Percentiles rank a stretch among this genome's conserved stretches.
phyloP scores from a whole-genome alignment of 2,329 filamentous ascomycete genomes.

The Aspergillus spinulosporus region DNA sequence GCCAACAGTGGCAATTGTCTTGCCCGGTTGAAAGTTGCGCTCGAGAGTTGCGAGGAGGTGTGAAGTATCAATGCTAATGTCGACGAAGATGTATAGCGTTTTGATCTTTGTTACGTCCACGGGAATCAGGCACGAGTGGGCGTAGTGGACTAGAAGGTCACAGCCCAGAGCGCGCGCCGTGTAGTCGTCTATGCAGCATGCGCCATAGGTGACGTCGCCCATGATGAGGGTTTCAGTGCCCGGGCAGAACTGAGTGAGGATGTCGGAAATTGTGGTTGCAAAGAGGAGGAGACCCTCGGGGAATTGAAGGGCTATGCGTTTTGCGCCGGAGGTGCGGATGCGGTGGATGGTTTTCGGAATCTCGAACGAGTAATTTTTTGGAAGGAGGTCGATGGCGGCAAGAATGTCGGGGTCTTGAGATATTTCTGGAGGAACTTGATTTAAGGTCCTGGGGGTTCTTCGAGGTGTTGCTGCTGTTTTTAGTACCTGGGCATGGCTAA shows the following conservation, averaged over 20 bases:
- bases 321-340: constrained; percentile 76
- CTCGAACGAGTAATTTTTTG: constrained; percentile 97
- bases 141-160: constrained; percentile 93
- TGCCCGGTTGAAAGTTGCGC: constrained; percentile 80
- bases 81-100: constrained; percentile 96
- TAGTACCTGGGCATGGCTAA: not conserved
- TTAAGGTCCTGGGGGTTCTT: constrained; percentile 74
- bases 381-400: constrained; percentile 80
- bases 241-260: constrained; percentile 89
- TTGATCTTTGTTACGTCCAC: constrained; percentile 96
- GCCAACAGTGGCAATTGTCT: constrained; percentile 88
- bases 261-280: constrained; percentile 96
- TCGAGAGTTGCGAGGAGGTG: constrained; percentile 85
- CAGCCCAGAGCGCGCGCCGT: constrained; percentile 92
- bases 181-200: constrained; percentile 98
- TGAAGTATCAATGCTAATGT: constrained; percentile 89
- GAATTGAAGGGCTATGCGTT: constrained; percentile 90
- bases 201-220: constrained; percentile 98
- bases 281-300: constrained; percentile 94
- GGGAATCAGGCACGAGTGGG: constrained; percentile 93
- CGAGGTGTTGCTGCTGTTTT: constrained; percentile 64
- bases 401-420: constrained; percentile 82
- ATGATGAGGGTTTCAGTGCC: constrained; percentile 93
- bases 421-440: constrained; percentile 86
- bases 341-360: constrained; percentile 97